These are phyloP conservation scores for Cladophialophora bantiana DNA, from an alignment of 2,329 filamentous ascomycete species.

Conservation along the genomic window DNA sequence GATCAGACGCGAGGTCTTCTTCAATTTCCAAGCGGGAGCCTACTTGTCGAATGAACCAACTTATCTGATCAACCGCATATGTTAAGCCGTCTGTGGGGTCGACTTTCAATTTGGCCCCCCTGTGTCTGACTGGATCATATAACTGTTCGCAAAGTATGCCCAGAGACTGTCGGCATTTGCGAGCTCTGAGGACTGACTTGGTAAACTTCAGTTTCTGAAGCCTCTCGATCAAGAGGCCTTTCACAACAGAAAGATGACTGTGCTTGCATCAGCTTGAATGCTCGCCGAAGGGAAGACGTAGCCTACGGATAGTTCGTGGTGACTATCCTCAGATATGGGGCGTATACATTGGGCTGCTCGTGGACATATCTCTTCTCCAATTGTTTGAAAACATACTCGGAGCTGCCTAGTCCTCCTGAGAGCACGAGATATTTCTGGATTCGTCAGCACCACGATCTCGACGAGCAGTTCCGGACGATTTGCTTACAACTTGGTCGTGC, in stretches of 20 bases:
- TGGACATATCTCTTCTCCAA: conserved; percentile 41
- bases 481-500: conserved; percentile 41
- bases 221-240: conserved; percentile 47
- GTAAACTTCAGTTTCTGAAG: conserved; percentile 40
- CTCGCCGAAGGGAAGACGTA: not conserved
- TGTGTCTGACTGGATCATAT: conserved; percentile 8
- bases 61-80: conserved; percentile 15
- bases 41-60: conserved; percentile 18
- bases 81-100: conserved; percentile 11
- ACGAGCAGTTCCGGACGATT: not conserved
- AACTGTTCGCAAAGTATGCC: conserved; percentile 15
- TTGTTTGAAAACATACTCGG: conserved; percentile 43
- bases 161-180: conserved; percentile 25
- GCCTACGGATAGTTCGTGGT: conserved; percentile 44
- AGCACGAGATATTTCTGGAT: conserved; percentile 43
- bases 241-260: conserved; percentile 45
- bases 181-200: conserved; percentile 28
- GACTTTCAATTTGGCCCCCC: conserved; percentile 5
- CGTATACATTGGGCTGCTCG: conserved; percentile 34
- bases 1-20: too few species aligned
- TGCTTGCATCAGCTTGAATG: not conserved
- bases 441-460: not conserved
- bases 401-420: conserved; percentile 47
- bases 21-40: too few species aligned
- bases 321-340: conserved; percentile 42